These are phyloP conservation scores for Sungouiozyma ichnusensis DNA, from an alignment of 805 yeast species.

Conservation along the genomic window DNA sequence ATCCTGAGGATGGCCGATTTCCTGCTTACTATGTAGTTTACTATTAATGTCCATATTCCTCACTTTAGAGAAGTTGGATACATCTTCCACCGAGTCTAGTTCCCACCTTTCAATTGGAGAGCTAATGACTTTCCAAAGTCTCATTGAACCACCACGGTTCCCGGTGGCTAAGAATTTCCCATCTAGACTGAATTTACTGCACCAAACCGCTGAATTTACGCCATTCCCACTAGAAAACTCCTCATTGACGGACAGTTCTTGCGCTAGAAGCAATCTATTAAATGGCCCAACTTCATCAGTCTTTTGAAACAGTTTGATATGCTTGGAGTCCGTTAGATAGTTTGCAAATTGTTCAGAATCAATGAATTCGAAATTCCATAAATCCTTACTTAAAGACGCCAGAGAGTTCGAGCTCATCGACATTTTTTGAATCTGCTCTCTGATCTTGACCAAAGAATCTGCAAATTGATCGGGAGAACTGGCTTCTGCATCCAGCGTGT, in stretches of 20 bases:
- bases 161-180: conserved; percentile 81
- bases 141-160: conserved; percentile 59
- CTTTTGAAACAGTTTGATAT: conserved; percentile 40
- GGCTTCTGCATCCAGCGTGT: background rate
- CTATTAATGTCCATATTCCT: background rate
- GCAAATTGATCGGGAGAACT: background rate
- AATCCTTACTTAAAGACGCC: background rate
- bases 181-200: conserved; percentile 61
- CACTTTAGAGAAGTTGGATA: conserved; percentile 4
- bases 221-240: background rate
- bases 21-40: background rate
- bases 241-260: conserved; percentile 35
- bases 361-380: conserved; percentile 15
- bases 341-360: conserved; percentile 32
- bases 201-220: conserved; percentile 56
- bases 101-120: conserved; percentile 60
- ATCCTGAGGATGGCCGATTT: background rate
- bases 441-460: conserved; percentile 9
- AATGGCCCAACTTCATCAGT: conserved; percentile 38
- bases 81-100: conserved; percentile 16
- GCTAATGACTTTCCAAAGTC: conserved; percentile 72
- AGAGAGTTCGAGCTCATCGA: background rate
- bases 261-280: conserved; percentile 51
- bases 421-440: conserved; percentile 11
- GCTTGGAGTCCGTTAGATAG: conserved; percentile 43